phyloP scores from a whole-genome alignment of 192 early-diverging fungal genomes.

The Umbelopsis ramanniana region DNA sequence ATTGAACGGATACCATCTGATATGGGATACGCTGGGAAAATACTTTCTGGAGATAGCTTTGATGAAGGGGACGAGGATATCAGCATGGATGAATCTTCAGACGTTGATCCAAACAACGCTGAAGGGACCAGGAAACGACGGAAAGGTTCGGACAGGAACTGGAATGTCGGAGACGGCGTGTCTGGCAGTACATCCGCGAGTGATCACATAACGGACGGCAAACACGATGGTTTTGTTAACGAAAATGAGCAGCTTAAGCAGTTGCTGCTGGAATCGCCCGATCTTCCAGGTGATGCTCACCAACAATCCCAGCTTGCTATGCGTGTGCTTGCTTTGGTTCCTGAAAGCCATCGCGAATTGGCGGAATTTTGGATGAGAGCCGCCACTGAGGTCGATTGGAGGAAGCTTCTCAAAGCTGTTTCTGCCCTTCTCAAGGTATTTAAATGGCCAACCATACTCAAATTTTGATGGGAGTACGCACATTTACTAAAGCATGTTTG shows the following conservation, averaged over 20 bases:
- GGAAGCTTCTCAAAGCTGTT: background rate
- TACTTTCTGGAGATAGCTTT: background rate
- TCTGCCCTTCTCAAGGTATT: slow-evolving; percentile 19
- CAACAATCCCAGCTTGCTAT: background rate
- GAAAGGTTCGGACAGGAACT: background rate
- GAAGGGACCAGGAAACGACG: slow-evolving; percentile 1
- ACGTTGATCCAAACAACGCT: background rate
- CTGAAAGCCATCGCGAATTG: background rate
- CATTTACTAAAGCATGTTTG: background rate
- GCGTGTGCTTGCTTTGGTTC: background rate
- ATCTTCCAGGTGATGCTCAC: background rate
- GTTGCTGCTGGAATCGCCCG: background rate
- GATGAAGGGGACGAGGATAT: background rate
- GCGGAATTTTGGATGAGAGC: slow-evolving; percentile 7
- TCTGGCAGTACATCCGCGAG: background rate
- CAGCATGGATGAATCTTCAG: background rate
- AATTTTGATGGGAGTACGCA: no score
- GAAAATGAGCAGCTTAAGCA: slow-evolving; percentile 8
- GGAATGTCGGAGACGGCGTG: background rate
- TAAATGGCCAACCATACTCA: background rate
- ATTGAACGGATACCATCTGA: slow-evolving; percentile 12
- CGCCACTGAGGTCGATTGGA: background rate
- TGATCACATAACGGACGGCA: background rate
- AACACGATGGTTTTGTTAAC: background rate
- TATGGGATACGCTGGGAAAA: slow-evolving; percentile 5